phyloP scores from a whole-genome alignment of 2,329 filamentous ascomycete species.

The Lasiodiplodia citricola region DNA sequence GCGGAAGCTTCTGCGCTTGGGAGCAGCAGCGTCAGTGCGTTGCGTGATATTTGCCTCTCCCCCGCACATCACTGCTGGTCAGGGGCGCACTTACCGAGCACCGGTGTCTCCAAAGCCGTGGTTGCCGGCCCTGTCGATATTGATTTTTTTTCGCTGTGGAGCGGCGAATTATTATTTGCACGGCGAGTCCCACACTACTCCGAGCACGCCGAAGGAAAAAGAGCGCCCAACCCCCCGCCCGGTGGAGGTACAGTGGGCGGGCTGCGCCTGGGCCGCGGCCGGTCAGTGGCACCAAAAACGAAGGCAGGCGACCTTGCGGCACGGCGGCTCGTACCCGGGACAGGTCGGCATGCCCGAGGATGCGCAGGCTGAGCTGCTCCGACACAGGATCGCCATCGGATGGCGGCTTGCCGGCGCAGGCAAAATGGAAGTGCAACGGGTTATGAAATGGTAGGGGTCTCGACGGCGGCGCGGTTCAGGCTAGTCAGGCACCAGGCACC shows the following conservation, averaged over 20 bases:
- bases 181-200: background rate
- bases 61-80: constrained; percentile 22
- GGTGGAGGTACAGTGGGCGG: background rate
- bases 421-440: background rate
- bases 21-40: constrained; percentile 4
- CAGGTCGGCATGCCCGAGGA: background rate
- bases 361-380: background rate
- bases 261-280: background rate
- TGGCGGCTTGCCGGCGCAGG: background rate
- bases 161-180: constrained; percentile 5
- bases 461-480: background rate
- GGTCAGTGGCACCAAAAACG: background rate
- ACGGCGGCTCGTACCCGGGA: background rate
- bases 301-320: constrained; percentile 2
- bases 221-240: background rate
- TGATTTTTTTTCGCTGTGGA: constrained; percentile 7
- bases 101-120: constrained; percentile 20
- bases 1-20: background rate
- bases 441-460: constrained; percentile 11
- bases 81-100: constrained; percentile 20
- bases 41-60: constrained; percentile 24
- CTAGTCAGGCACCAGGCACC: constrained; percentile 8
- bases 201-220: background rate
- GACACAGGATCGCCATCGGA: constrained; percentile 5
- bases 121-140: constrained; percentile 16